Evolutionary conservation across 768 basidiomycete species (phyloP).

Genomic region (Termitomyces sp.): DNA sequence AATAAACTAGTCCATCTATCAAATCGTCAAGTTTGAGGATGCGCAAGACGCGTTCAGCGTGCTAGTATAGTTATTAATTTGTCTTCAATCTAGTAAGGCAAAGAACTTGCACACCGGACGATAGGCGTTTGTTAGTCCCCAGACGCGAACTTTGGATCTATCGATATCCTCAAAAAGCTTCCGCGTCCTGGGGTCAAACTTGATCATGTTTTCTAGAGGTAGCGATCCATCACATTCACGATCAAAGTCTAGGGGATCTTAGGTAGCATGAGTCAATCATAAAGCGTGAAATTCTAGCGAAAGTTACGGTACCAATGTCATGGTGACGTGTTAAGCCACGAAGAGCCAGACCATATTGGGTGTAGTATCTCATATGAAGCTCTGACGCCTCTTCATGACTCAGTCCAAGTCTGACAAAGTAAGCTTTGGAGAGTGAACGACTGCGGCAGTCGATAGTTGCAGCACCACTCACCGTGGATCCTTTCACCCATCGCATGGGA

Average conservation of each 20-base stretch:
- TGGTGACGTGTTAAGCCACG: conserved; percentile 76
- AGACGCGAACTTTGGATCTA: conserved; percentile 68
- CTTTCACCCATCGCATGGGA: conserved; percentile 74
- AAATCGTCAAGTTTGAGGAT: conserved; percentile 71
- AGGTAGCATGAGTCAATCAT: not conserved
- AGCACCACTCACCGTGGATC: conserved; percentile 54
- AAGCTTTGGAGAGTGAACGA: conserved; percentile 38
- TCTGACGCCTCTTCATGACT: conserved; percentile 60
- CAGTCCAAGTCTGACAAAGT: conserved; percentile 70
- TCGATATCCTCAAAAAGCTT: conserved; percentile 78
- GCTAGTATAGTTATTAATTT: conserved; percentile 36
- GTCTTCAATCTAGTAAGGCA: not conserved
- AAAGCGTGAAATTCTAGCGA: not conserved
- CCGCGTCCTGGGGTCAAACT: conserved; percentile 53
- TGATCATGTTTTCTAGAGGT: conserved; percentile 76
- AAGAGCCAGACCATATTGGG: conserved; percentile 76
- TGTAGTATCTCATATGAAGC: conserved; percentile 70
- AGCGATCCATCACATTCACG: conserved; percentile 77
- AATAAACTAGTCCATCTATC: conserved; percentile 72
- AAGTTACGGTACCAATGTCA: conserved; percentile 49
- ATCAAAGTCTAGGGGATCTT: conserved; percentile 82
- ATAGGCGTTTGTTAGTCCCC: conserved; percentile 87
- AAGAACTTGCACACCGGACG: conserved; percentile 41
- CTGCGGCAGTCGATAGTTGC: not conserved
- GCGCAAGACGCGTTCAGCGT: conserved; percentile 72